phyloP scores from a whole-genome alignment of 2,329 filamentous ascomycete genomes.

The Hortaea werneckii region DNA sequence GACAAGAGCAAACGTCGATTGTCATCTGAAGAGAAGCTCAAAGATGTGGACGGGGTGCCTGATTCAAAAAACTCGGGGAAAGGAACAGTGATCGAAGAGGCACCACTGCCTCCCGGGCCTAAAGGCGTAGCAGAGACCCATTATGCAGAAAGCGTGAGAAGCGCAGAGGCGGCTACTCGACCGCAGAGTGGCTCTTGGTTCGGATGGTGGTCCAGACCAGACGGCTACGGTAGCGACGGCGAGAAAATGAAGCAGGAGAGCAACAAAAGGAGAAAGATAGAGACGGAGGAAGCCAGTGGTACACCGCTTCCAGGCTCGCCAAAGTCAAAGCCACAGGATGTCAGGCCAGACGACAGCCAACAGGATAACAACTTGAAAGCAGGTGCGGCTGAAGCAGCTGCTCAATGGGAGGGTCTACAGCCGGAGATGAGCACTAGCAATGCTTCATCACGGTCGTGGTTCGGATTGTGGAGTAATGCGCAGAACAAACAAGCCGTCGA shows the following conservation, averaged over 20 bases:
- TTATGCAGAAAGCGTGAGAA: slow-evolving; percentile 8
- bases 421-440: slow-evolving; percentile 15
- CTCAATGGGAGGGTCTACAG: slow-evolving; percentile 8
- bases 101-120: slow-evolving; percentile 36
- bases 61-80: slow-evolving; percentile 12
- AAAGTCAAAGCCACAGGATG: slow-evolving; percentile 1
- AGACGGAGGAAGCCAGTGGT: slow-evolving; percentile 28
- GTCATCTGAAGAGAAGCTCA: slow-evolving; percentile 18
- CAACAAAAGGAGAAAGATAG: slow-evolving; percentile 15
- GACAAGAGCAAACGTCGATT: slow-evolving; percentile 14
- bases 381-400: neutral
- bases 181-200: slow-evolving; percentile 30
- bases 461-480: slow-evolving; percentile 39
- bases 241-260: slow-evolving; percentile 27
- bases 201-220: slow-evolving; percentile 42
- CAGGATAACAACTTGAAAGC: neutral
- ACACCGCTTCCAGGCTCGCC: slow-evolving; percentile 32
- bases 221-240: slow-evolving; percentile 30
- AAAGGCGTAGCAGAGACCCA: slow-evolving; percentile 13
- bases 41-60: slow-evolving; percentile 7
- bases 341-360: neutral
- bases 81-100: slow-evolving; percentile 22
- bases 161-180: slow-evolving; percentile 12
- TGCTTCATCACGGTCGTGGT: slow-evolving; percentile 32
- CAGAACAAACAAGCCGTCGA: slow-evolving; percentile 31